Percentiles rank a stretch among this genome's conserved stretches.
Evolutionary conservation across 192 early-diverging fungal genomes (phyloP).

Genomic region (Backusella mclennaniae): DNA sequence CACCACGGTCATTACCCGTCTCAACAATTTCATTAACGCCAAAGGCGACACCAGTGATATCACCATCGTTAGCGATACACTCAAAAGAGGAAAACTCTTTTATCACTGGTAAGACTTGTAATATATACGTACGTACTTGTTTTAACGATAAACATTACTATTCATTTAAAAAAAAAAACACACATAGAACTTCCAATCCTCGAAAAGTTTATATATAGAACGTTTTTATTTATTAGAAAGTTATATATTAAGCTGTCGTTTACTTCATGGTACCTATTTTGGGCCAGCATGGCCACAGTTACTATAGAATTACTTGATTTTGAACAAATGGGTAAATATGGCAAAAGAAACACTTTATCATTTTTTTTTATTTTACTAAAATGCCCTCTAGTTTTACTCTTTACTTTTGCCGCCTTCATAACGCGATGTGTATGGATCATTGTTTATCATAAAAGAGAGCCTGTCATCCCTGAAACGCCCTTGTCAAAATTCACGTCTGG

Average conservation of each 20-base stretch:
- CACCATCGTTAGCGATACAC: too few species aligned
- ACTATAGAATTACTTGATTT: not conserved
- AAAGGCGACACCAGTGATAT: not conserved
- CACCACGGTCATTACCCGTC: not conserved
- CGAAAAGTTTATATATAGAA: not conserved
- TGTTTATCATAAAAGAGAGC: not conserved
- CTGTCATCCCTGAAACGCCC: not conserved
- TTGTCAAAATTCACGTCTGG: not conserved
- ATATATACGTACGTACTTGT: too few species aligned
- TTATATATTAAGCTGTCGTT: not conserved
- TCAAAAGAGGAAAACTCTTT: too few species aligned
- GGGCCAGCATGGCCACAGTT: not conserved
- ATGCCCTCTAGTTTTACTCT: not conserved
- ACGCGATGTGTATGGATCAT: not conserved
- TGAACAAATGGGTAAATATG: not conserved
- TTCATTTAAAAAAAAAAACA: too few species aligned
- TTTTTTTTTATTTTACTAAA: not conserved
- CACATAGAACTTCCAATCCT: not conserved
- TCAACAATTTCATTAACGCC: not conserved
- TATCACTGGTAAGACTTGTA: too few species aligned
- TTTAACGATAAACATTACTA: too few species aligned
- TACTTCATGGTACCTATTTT: not conserved
- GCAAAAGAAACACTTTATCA: not conserved
- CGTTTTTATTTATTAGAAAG: not conserved
- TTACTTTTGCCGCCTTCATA: not conserved